Evolutionary conservation across 306 rosid species (phyloP).

Genomic region (Gastrolobium bilobum): DNA sequence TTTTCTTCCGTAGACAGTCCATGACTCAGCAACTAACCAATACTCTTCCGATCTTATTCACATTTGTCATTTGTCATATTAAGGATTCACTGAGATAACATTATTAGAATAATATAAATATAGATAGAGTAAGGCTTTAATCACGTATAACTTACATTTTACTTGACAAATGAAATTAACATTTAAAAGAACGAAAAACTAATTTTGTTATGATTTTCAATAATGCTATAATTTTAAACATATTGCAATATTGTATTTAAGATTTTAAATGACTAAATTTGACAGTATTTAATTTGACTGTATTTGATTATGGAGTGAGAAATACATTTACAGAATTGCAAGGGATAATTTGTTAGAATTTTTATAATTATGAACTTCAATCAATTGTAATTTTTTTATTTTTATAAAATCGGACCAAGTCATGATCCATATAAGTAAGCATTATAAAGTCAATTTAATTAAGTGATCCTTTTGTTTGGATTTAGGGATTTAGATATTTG

Average conservation of each 20-base stretch:
- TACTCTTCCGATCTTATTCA: slow-evolving; percentile 1
- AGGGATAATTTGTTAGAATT: too few relatives aligned
- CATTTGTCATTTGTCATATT: background rate
- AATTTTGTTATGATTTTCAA: background rate
- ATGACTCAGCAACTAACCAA: slow-evolving; percentile 25
- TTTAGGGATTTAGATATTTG: too few relatives aligned
- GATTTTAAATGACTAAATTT: background rate
- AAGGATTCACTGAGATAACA: background rate
- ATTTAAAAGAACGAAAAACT: background rate
- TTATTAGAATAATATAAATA: background rate
- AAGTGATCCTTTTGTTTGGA: too few relatives aligned
- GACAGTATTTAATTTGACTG: background rate
- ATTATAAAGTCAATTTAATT: too few relatives aligned
- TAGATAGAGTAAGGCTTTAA: background rate
- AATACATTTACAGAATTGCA: background rate
- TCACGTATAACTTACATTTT: slow-evolving; percentile 10
- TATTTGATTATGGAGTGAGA: background rate
- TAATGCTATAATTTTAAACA: background rate
- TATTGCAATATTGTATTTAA: background rate
- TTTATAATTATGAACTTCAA: too few relatives aligned
- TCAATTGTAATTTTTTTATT: too few relatives aligned
- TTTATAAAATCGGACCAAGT: too few relatives aligned
- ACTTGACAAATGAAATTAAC: background rate
- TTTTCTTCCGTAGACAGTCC: slow-evolving; percentile 7
- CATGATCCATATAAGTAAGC: too few relatives aligned